A percentile compares a stretch with the other conserved stretches of the same genome.
phyloP scores from a whole-genome alignment of 805 yeast species.

The Candida wancherniae region DNA sequence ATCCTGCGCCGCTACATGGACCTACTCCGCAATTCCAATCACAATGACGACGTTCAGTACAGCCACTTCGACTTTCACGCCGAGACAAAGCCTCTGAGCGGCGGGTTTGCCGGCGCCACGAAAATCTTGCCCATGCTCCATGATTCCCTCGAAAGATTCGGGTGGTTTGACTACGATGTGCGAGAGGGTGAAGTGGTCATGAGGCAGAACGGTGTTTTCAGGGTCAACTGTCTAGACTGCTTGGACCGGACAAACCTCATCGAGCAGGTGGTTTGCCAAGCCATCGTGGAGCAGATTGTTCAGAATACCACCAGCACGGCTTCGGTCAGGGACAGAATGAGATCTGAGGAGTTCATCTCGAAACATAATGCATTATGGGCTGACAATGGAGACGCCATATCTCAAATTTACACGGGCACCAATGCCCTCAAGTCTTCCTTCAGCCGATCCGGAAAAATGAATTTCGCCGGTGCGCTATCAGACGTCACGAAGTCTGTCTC shows the following conservation, averaged over 20 bases:
- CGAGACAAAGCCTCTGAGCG: slow-evolving; percentile 71
- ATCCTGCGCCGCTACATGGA: slow-evolving; percentile 61
- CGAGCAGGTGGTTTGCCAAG: slow-evolving; percentile 75
- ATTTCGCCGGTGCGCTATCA: slow-evolving; percentile 92
- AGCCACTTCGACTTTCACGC: slow-evolving; percentile 93
- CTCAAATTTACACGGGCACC: slow-evolving; percentile 66
- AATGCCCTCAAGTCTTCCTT: slow-evolving; percentile 85
- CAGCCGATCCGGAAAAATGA: slow-evolving; percentile 94
- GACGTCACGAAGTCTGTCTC: slow-evolving; percentile 96
- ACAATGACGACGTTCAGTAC: slow-evolving; percentile 36
- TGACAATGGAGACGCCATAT: slow-evolving; percentile 63
- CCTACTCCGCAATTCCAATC: slow-evolving; percentile 41
- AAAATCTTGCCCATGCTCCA: slow-evolving; percentile 60
- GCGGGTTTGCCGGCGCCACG: slow-evolving; percentile 81
- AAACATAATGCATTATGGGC: slow-evolving; percentile 46
- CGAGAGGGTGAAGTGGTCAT: slow-evolving; percentile 49
- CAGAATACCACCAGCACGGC: slow-evolving; percentile 1
- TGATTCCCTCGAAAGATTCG: slow-evolving; percentile 69
- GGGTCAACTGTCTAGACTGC: slow-evolving; percentile 93
- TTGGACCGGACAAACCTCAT: slow-evolving; percentile 89
- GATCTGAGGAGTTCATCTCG: slow-evolving; percentile 11
- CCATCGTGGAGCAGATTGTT: slow-evolving; percentile 48
- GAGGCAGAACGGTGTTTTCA: slow-evolving; percentile 84
- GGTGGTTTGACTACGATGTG: slow-evolving; percentile 74
- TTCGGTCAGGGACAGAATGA: slow-evolving; percentile 6